Evolutionary conservation across 1,284 basidiomycete genomes (phyloP).

Genomic region (Mixia osmundae): DNA sequence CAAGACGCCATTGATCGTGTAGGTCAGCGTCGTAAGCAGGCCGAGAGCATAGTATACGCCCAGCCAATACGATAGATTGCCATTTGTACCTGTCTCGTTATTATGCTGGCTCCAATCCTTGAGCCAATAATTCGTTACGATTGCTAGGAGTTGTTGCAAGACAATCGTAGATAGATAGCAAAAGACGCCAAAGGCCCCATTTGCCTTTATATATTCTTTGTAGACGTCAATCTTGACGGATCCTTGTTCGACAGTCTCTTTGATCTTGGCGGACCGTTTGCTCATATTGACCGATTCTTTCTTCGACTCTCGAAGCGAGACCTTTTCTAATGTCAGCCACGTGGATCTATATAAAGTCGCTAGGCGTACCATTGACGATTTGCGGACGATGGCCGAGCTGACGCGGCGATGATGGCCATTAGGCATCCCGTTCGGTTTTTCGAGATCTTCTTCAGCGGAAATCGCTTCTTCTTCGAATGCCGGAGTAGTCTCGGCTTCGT

Average conservation of each 20-base stretch:
- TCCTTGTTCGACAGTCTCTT: no score
- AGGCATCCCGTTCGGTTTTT: slow-evolving; percentile 12
- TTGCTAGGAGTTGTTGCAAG: slow-evolving; percentile 25
- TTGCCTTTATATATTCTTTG: slow-evolving; percentile 49
- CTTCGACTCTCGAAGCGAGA: no score
- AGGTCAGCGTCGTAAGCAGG: slow-evolving; percentile 5
- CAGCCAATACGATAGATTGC: slow-evolving; percentile 20
- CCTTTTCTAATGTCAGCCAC: no score
- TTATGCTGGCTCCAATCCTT: slow-evolving; percentile 51
- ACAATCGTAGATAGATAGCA: slow-evolving; percentile 27
- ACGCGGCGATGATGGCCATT: not conserved
- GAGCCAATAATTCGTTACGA: slow-evolving; percentile 21
- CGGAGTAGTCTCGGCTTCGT: slow-evolving; percentile 6
- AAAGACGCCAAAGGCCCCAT: slow-evolving; percentile 39
- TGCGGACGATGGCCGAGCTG: slow-evolving; percentile 2
- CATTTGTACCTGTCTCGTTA: slow-evolving; percentile 33
- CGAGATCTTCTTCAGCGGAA: slow-evolving; percentile 20
- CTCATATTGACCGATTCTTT: slow-evolving; percentile 4
- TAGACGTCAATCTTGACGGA: slow-evolving; percentile 58
- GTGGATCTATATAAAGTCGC: no score
- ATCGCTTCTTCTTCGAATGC: slow-evolving; percentile 2
- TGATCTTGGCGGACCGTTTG: no score
- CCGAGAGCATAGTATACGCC: slow-evolving; percentile 15
- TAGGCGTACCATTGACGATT: slow-evolving; percentile 2
- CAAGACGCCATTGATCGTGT: slow-evolving; percentile 21